phyloP scores from a whole-genome alignment of 257 asterid species.

The Scutellaria galericulata region DNA sequence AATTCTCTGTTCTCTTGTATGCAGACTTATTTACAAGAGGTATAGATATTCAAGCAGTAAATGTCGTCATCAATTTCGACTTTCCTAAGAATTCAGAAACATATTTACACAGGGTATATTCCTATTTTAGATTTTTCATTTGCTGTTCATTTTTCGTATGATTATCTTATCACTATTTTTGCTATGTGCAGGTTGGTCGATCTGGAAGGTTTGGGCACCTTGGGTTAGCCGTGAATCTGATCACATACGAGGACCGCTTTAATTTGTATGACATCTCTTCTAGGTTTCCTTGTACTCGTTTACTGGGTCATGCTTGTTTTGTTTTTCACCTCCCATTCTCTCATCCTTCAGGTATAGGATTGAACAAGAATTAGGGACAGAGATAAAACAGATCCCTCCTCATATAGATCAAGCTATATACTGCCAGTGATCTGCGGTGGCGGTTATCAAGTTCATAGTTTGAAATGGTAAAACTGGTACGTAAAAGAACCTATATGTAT shows the following conservation, averaged over 20 bases:
- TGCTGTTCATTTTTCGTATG: neutral
- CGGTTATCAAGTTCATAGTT: slow-evolving; percentile 21
- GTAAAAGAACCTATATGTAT: slow-evolving; percentile 19
- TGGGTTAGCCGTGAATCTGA: slow-evolving; percentile 78
- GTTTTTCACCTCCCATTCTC: slow-evolving; percentile 6
- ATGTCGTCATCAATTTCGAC: slow-evolving; percentile 83
- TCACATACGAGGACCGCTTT: slow-evolving; percentile 82
- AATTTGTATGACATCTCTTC: slow-evolving; percentile 54
- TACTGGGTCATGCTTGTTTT: neutral
- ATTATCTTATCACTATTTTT: slow-evolving; percentile 14
- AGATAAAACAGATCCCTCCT: slow-evolving; percentile 87
- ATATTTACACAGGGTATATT: slow-evolving; percentile 76
- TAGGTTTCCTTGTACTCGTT: slow-evolving; percentile 15
- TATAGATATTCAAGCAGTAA: slow-evolving; percentile 86
- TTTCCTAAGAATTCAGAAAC: slow-evolving; percentile 85
- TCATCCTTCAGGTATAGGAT: slow-evolving; percentile 65
- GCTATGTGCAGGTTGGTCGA: slow-evolving; percentile 67
- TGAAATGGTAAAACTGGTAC: slow-evolving; percentile 40
- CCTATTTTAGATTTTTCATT: neutral
- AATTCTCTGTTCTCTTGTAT: slow-evolving; percentile 27
- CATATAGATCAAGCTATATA: slow-evolving; percentile 81
- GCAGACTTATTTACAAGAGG: slow-evolving; percentile 86
- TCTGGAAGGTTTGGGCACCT: slow-evolving; percentile 89
- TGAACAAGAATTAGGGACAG: slow-evolving; percentile 86
- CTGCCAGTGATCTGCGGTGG: slow-evolving; percentile 50